Evolutionary conservation across 768 basidiomycete genomes (phyloP).

Genomic region (Leccinellum luteum): DNA sequence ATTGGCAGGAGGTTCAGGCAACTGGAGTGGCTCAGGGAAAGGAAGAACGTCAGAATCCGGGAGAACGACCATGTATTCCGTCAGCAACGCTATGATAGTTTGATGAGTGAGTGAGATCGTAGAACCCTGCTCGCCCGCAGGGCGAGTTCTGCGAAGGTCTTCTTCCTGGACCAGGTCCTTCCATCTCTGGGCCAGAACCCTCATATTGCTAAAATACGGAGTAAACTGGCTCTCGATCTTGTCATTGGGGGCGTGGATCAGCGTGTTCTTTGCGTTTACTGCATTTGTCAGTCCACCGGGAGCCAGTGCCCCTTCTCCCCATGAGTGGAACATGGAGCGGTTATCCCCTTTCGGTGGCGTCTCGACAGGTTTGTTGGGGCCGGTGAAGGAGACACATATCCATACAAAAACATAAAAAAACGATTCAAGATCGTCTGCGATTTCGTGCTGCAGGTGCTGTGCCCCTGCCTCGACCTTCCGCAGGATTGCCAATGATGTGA

Average conservation of each 20-base stretch:
- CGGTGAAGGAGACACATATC: neutral
- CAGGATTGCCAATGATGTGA: neutral
- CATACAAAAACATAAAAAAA: neutral
- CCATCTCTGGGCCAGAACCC: neutral
- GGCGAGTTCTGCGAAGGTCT: neutral
- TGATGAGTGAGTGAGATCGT: neutral
- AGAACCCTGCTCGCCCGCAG: neutral
- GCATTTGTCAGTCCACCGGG: neutral
- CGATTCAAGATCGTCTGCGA: neutral
- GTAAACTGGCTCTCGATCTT: neutral
- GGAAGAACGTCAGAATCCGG: too few species aligned
- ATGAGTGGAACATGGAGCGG: neutral
- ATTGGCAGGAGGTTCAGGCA: too few species aligned
- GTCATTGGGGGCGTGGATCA: neutral
- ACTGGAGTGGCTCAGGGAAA: too few species aligned
- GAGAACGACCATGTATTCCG: neutral
- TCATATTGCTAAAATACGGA: neutral
- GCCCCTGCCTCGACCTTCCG: neutral
- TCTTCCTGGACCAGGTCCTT: neutral
- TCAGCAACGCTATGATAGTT: neutral
- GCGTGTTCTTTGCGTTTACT: neutral
- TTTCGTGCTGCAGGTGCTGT: neutral
- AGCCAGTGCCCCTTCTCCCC: neutral
- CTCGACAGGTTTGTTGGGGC: neutral
- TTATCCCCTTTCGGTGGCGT: neutral